A percentile compares a stretch with the other conserved stretches of the same genome.
Evolutionary conservation across 2,329 filamentous ascomycete genomes (phyloP).

Genomic region (Erysiphe pulchra): DNA sequence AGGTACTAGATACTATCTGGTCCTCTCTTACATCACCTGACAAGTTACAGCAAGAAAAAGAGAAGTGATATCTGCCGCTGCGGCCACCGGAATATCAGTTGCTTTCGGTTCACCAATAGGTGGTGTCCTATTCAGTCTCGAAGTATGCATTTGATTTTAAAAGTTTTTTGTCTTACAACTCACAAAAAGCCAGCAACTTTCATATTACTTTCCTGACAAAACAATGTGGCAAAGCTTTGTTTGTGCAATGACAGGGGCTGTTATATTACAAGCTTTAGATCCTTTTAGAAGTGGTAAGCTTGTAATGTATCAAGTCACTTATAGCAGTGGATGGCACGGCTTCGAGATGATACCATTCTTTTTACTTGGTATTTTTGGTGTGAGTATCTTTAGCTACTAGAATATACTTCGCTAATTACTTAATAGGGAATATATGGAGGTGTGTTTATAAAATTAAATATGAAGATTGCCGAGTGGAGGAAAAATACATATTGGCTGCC

Average conservation of each 20-base stretch:
- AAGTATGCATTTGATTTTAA: slow-evolving; percentile 21
- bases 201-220: slow-evolving; percentile 95
- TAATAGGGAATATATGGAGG: slow-evolving; percentile 44
- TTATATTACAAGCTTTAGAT: slow-evolving; percentile 76
- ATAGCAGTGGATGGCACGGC: slow-evolving; percentile 74
- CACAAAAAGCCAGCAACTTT: slow-evolving; percentile 38
- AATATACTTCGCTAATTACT: background rate
- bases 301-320: slow-evolving; percentile 86
- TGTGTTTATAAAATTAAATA: slow-evolving; percentile 85
- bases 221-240: slow-evolving; percentile 99
- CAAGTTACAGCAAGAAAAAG: slow-evolving; percentile 3
- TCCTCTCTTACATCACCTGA: background rate
- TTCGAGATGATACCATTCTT: slow-evolving; percentile 83
- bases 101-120: slow-evolving; percentile 50
- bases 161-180: background rate
- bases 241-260: slow-evolving; percentile 94
- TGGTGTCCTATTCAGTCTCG: slow-evolving; percentile 84
- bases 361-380: slow-evolving; percentile 60
- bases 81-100: slow-evolving; percentile 35
- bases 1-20: slow-evolving; percentile 21
- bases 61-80: slow-evolving; percentile 76
- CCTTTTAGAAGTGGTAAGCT: slow-evolving; percentile 90
- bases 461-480: slow-evolving; percentile 62
- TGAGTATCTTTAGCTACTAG: slow-evolving; percentile 11
- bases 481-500: slow-evolving; percentile 37